Base-by-base conservation (phyloP, 768 basidiomycete genomes). In the Tricholoma saponaceum region DNA sequence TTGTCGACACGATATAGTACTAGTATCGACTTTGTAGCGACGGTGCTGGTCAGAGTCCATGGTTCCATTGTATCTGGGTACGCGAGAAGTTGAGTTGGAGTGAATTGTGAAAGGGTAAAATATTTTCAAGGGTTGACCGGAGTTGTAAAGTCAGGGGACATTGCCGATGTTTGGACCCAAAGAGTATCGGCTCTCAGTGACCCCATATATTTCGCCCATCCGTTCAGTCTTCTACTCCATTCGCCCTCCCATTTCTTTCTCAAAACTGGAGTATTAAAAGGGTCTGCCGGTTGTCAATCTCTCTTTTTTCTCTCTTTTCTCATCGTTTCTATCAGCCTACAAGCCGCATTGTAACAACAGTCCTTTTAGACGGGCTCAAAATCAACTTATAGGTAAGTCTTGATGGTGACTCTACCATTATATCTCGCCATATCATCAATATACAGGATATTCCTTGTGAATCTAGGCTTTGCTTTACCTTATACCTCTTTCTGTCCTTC, bases 341-440 rank as follows among this genome's bases (percentile, higher is more conserved):
- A 72, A 76, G 79, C 82, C 80, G 73, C 76, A 79, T 83, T 92
- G 89, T 92, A 92, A 69, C 85, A 90, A 79, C 88, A 90, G 76
- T 83, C 80, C 82, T 79, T 81, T 79, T 84, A 85, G 84, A 87
- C 83, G 79, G 84, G 83, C 84, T 80, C 78, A 83, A 84, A 85
- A 80, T 82, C 81, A 80, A 81, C 82, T 85, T 73, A 77, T 78
- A 83, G 84, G 87, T 86, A 74, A 54, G 77, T 74, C 57, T 18
- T 28, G n/a, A 30, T 28, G n/a, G 57, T 67, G 65, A 65, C 62
- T 65, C 60, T 62, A 51, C 60, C 46, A 63, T 64, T 59, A 39
- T 60, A 49, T 47, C 61, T 65, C 64, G 30, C 60, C 64, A 63
- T 39, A 59, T 56, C 52, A 25, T 43, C 41, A 57, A 44, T 60